These are phyloP conservation scores for Agarophyton chilense DNA, from an alignment of 23 red algal genomes.

Conservation along the genomic window DNA sequence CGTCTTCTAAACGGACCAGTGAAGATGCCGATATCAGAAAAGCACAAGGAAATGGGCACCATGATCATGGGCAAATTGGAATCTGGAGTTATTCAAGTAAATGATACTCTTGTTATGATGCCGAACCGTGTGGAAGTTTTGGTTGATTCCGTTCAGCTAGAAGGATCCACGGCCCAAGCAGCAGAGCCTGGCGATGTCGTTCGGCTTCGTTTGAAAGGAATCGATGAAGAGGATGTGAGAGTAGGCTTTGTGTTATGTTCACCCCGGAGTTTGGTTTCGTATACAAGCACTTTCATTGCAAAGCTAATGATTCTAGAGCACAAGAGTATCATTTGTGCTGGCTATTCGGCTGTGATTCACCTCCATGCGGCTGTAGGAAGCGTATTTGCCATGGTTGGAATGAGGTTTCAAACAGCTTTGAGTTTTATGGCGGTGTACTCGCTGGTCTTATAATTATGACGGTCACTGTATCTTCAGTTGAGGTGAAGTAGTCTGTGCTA, in stretches of 20 bases:
- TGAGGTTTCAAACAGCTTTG: too few relatives aligned
- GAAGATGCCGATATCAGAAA: conserved; percentile 88
- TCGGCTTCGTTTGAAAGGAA: conserved; percentile 89
- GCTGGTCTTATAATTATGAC: too few relatives aligned
- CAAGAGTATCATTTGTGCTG: conserved; percentile 95
- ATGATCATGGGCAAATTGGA: conserved; percentile 94
- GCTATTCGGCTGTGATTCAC: conserved; percentile 94
- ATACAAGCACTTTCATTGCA: conserved; percentile 79
- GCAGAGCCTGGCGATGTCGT: conserved; percentile 97
- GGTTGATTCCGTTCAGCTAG: conserved; percentile 80
- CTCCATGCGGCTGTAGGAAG: conserved; percentile 86
- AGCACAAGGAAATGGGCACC: conserved; percentile 98
- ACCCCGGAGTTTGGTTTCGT: conserved; percentile 62
- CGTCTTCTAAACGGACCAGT: conserved; percentile 76
- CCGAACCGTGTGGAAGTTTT: conserved; percentile 79
- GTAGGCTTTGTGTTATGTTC: conserved; percentile 91
- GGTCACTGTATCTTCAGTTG: too few relatives aligned
- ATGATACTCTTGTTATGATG: conserved; percentile 91
- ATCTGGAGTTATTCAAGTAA: conserved; percentile 83
- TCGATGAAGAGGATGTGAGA: conserved; percentile 95
- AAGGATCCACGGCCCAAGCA: conserved; percentile 69
- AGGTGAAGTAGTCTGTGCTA: too few relatives aligned
- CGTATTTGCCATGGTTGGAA: too few relatives aligned
- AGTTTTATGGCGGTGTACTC: too few relatives aligned
- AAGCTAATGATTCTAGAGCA: conserved; percentile 95